Conservation (phyloP, 805 yeast species). For the Wickerhamiella sergipiensis region DNA sequence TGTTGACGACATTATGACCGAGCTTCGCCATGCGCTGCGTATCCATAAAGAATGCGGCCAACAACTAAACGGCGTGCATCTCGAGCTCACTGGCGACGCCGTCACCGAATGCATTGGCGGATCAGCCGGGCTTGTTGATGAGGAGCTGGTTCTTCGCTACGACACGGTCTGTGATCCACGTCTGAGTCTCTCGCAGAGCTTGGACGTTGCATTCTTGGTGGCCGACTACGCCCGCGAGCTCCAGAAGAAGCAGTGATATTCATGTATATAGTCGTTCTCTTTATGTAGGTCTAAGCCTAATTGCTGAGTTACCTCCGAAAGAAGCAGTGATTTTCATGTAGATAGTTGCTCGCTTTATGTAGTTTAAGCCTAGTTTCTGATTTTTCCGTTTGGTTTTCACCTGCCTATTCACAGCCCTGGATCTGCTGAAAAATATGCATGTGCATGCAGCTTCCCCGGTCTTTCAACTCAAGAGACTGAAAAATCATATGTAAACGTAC, state of each 20-base stretch:
- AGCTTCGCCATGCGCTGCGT: slow-evolving; percentile 25
- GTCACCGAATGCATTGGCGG: slow-evolving; percentile 34
- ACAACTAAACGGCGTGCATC: slow-evolving; percentile 28
- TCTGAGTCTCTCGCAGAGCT: slow-evolving; percentile 26
- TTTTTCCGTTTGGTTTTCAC: not conserved
- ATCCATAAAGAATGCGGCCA: slow-evolving; percentile 25
- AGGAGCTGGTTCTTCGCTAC: slow-evolving; percentile 27
- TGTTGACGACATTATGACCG: slow-evolving; percentile 30
- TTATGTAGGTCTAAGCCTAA: not conserved
- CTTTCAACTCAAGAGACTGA: no score
- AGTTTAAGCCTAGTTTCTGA: no score
- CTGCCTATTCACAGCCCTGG: not conserved
- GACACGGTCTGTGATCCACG: slow-evolving; percentile 34
- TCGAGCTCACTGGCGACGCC: slow-evolving; percentile 32
- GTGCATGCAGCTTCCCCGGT: not conserved
- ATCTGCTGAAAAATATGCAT: not conserved
- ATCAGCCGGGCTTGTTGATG: slow-evolving; percentile 26
- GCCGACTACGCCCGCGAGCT: slow-evolving; percentile 27
- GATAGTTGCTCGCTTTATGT: not conserved
- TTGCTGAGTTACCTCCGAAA: no score
- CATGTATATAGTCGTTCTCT: not conserved
- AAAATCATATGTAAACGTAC: no score
- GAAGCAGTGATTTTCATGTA: not conserved
- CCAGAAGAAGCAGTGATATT: not conserved
- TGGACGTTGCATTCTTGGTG: slow-evolving; percentile 30